Evolutionary conservation across 139 green algal genomes (phyloP).

Genomic region (Penium margaritaceum): DNA sequence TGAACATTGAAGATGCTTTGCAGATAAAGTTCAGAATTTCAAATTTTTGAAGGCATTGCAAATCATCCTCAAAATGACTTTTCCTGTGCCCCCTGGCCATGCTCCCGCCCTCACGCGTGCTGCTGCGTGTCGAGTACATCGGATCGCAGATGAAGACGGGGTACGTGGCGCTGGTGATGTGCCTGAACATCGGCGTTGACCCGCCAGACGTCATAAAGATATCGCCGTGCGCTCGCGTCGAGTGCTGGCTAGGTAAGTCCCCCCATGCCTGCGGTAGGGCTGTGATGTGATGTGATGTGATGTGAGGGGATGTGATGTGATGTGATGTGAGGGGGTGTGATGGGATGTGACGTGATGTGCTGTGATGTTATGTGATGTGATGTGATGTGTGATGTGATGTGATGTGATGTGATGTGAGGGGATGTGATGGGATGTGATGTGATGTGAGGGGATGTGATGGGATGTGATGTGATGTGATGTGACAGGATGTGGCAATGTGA

Average conservation of each 20-base stretch:
- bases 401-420: background rate
- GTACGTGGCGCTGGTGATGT: conserved; percentile 86
- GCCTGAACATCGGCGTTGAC: conserved; percentile 95
- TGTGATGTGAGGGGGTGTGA: background rate
- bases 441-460: background rate
- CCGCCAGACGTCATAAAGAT: conserved; percentile 97
- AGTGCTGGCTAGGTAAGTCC: conserved; percentile 67
- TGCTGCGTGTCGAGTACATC: background rate
- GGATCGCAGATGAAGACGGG: conserved; percentile 47
- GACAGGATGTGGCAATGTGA: too few species aligned
- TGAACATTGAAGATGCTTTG: too few species aligned
- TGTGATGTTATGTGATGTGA: background rate
- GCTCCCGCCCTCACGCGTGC: background rate
- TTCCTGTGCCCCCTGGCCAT: background rate
- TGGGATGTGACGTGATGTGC: background rate
- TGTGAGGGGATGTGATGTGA: background rate
- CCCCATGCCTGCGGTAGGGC: background rate
- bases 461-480: background rate
- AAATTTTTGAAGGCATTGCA: too few species aligned
- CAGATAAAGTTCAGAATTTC: too few species aligned
- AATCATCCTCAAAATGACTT: background rate
- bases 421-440: background rate
- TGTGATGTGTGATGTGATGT: background rate
- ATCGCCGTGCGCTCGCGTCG: conserved; percentile 83
- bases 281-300: background rate